phyloP scores from a whole-genome alignment of 164 flowering plant species.

The Paratinospora sagittata region DNA sequence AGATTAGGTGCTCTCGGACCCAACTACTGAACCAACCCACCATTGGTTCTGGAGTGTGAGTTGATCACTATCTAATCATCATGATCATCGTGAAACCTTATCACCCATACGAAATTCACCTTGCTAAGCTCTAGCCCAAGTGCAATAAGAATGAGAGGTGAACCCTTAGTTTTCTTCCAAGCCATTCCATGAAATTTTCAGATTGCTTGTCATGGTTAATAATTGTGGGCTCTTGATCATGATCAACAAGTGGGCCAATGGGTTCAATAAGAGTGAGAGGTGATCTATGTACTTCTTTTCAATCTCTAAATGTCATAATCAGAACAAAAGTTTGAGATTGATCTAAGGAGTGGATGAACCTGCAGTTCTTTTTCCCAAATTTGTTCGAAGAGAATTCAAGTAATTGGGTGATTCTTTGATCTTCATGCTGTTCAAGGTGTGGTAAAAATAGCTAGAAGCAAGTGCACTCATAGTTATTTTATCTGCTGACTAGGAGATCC shows the following conservation, averaged over 20 bases:
- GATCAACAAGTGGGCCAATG: constrained; percentile 34
- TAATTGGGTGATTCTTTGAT: background rate
- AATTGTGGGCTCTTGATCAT: constrained; percentile 14
- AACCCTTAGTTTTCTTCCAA: constrained; percentile 17
- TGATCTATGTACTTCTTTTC: constrained; percentile 32
- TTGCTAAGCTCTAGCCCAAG: constrained; percentile 31
- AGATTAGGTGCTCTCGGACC: too few species aligned
- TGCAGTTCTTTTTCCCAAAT: background rate
- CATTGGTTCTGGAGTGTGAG: too few species aligned
- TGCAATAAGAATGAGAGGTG: constrained; percentile 30
- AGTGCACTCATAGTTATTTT: constrained; percentile 14
- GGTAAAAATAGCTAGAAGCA: constrained; percentile 2
- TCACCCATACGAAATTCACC: constrained; percentile 33
- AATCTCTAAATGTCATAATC: constrained; percentile 27
- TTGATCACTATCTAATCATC: too few species aligned
- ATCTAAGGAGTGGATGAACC: background rate
- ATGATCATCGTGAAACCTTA: constrained; percentile 28
- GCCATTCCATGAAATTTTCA: constrained; percentile 21
- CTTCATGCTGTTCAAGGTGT: constrained; percentile 11
- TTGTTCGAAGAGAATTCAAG: background rate
- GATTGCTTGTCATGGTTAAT: background rate
- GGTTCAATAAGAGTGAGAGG: constrained; percentile 5
- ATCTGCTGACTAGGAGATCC: too few species aligned
- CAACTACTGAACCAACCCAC: too few species aligned
- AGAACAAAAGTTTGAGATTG: constrained; percentile 14